These are phyloP conservation scores for Barbarea vulgaris DNA, from an alignment of 345 rosid species.

Conservation along the genomic window DNA sequence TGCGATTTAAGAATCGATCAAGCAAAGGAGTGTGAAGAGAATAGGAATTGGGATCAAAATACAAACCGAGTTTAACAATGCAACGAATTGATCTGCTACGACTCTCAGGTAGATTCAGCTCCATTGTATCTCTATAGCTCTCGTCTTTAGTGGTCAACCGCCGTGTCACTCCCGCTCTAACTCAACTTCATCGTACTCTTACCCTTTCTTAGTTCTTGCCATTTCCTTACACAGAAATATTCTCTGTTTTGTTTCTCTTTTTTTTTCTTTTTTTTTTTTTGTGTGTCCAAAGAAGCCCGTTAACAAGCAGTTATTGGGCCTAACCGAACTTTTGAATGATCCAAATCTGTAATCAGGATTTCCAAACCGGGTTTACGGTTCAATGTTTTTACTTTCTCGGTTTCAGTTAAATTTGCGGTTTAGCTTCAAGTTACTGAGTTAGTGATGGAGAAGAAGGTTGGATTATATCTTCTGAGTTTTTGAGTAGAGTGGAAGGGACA, in stretches of 20 bases:
- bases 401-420: conserved; percentile 11
- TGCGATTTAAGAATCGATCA: background rate
- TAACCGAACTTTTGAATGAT: background rate
- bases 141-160: conserved; percentile 25
- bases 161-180: conserved; percentile 23
- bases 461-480: too few relatives aligned
- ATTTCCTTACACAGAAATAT: conserved; percentile 24
- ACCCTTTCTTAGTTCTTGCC: background rate
- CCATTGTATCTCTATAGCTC: conserved; percentile 24
- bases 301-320: conserved; percentile 5
- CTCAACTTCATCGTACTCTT: conserved; percentile 26
- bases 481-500: too few relatives aligned
- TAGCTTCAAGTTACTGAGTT: conserved; percentile 1
- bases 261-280: background rate
- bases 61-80: conserved; percentile 88
- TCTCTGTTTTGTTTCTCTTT: background rate
- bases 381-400: background rate
- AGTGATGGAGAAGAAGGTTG: background rate
- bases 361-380: conserved; percentile 10
- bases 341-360: background rate
- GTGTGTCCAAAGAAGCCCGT: background rate
- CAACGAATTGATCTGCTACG: conserved; percentile 64
- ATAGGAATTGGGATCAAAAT: background rate
- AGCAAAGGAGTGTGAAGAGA: background rate
- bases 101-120: conserved; percentile 31